These are phyloP conservation scores for Clonostachys rhizophaga DNA, from an alignment of 2,329 filamentous ascomycete genomes.

Conservation along the genomic window DNA sequence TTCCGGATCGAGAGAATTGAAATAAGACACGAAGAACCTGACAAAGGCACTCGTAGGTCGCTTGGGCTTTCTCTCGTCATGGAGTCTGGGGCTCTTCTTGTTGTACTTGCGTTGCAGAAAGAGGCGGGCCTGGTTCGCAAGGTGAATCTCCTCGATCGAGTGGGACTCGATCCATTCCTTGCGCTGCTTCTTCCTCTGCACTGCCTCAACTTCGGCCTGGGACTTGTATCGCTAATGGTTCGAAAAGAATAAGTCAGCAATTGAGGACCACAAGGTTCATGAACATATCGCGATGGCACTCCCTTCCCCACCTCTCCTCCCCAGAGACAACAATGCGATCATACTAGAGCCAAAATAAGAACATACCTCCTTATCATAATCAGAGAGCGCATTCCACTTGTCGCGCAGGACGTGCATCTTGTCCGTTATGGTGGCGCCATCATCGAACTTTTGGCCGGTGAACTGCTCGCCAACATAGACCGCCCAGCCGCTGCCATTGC, in stretches of 20 bases:
- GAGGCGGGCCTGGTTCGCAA: slow-evolving; percentile 42
- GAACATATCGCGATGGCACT: not conserved
- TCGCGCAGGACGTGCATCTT: slow-evolving; percentile 18
- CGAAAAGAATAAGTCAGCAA: not conserved
- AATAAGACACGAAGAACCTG: slow-evolving; percentile 28
- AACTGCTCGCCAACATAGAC: slow-evolving; percentile 29
- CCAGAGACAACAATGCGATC: not conserved
- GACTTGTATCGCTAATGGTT: slow-evolving; percentile 17
- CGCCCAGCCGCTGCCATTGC: slow-evolving; percentile 25
- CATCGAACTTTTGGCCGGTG: not conserved
- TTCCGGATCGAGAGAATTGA: slow-evolving; percentile 6
- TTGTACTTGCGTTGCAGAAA: slow-evolving; percentile 28
- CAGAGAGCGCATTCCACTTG: slow-evolving; percentile 31
- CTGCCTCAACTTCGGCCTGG: slow-evolving; percentile 30
- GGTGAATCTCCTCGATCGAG: slow-evolving; percentile 28
- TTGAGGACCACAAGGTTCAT: slow-evolving; percentile 17
- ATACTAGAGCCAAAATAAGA: not conserved
- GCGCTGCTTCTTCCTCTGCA: slow-evolving; percentile 28
- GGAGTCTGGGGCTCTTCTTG: slow-evolving; percentile 20
- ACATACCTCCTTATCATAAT: slow-evolving; percentile 38
- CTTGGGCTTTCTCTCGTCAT: slow-evolving; percentile 44
- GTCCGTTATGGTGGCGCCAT: slow-evolving; percentile 3
- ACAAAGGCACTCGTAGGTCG: slow-evolving; percentile 20
- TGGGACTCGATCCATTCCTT: slow-evolving; percentile 44
- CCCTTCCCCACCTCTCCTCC: not conserved